Evolutionary conservation across 768 basidiomycete species (phyloP), one percentile per base, ranked within the genome.

Genomic region (Leccinum arenicola): DNA sequence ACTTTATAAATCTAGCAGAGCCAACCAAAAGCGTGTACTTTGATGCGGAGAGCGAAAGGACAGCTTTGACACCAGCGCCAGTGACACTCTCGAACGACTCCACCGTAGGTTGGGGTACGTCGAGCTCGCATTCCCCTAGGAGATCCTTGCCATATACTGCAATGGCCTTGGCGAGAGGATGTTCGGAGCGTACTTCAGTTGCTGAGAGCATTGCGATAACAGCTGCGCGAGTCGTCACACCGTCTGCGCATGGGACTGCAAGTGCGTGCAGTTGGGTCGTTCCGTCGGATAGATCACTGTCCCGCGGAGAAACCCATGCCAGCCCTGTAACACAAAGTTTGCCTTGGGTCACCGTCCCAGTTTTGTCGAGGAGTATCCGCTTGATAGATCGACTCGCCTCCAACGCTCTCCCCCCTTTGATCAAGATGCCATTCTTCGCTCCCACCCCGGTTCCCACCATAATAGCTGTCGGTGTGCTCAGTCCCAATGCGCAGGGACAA

Each of bases 381-480:
- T 86, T 86, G 67, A 98, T 86, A 54, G 81, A 80, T 64, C 84
- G 86, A 73, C 93, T 94, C 3, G 93, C 94, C 70, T 99, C 97
- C 27, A 99, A 78, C 3, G 97, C 95, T 14, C 90, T 81, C 2
- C 95, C 97, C 21, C 97, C 95, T 72, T 99, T 99, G 84, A 99
- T 98, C 50, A 99, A 76, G 59, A 99, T 98, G 0, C 97, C 96
- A 67, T 98, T 96, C 77, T 90, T 84, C 9, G 97, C 97, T 2
- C 97, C 97, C 57, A 98, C 86, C 1, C 97, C 97, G 0, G 96
- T 98, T 17, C 97, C 97, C 33, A 98, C 97, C 97, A 98, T 98
- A 75, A 98, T 94, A 2, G 96, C 97, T 0, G 97, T 98, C 1
- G 97, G 97, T 0, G 96, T 98, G 56, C 92, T 93, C 59, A 98